phyloP scores from a whole-genome alignment of 2,329 filamentous ascomycete genomes.

The Colletotrichum orchidophilum region DNA sequence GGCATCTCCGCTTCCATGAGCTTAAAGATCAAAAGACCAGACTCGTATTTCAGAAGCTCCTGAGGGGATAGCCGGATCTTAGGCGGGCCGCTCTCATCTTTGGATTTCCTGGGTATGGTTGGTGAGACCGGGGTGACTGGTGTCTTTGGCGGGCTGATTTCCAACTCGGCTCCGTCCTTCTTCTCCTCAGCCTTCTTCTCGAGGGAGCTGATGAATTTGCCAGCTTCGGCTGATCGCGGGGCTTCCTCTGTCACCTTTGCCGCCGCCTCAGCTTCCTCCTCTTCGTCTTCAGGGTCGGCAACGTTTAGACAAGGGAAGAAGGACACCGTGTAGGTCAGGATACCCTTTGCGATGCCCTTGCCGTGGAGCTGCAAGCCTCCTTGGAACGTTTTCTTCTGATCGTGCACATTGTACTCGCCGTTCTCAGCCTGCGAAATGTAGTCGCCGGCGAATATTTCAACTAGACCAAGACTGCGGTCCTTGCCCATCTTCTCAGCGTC shows the following conservation, averaged over 20 bases:
- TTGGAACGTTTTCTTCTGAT: slow-evolving; percentile 74
- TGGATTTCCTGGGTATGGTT: slow-evolving; percentile 58
- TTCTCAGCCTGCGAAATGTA: slow-evolving; percentile 81
- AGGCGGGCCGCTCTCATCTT: slow-evolving; percentile 66
- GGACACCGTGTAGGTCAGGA: slow-evolving; percentile 81
- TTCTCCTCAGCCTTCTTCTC: slow-evolving; percentile 46
- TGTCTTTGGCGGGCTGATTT: slow-evolving; percentile 47
- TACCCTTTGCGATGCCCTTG: slow-evolving; percentile 80
- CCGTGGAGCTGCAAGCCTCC: slow-evolving; percentile 79
- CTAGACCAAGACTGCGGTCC: slow-evolving; percentile 84
- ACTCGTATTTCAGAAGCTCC: slow-evolving; percentile 86
- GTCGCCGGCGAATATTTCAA: slow-evolving; percentile 81
- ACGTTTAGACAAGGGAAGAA: slow-evolving; percentile 93
- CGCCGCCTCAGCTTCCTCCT: slow-evolving; percentile 62
- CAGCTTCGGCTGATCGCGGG: slow-evolving; percentile 45
- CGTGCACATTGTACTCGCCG: slow-evolving; percentile 83
- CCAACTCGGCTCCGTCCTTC: slow-evolving; percentile 34
- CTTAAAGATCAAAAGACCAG: slow-evolving; percentile 92
- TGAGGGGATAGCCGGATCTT: slow-evolving; percentile 83
- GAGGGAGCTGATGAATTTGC: slow-evolving; percentile 55
- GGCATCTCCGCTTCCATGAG: slow-evolving; percentile 89
- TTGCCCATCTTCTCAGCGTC: slow-evolving; percentile 93
- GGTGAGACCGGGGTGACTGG: slow-evolving; percentile 56
- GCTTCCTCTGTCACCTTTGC: slow-evolving; percentile 44
- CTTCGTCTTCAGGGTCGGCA: slow-evolving; percentile 88